Conservation (phyloP, 345 rosid genomes). For the Pistacia atlantica region DNA sequence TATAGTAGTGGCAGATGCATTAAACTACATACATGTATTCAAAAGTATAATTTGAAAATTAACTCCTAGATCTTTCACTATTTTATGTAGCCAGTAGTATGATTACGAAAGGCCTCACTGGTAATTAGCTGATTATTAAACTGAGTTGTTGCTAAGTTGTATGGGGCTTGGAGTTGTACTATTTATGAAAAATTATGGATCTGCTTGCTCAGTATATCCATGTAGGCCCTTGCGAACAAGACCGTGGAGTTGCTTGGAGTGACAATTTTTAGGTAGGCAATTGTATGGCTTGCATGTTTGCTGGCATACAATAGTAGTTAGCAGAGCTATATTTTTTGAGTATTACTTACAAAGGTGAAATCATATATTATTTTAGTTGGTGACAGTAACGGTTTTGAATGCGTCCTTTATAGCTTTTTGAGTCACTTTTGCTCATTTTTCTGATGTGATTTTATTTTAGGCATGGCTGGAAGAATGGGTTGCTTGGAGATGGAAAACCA, state of each 20-base stretch:
- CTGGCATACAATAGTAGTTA: background rate
- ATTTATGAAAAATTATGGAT: background rate
- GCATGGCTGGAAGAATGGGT: conserved; percentile 20
- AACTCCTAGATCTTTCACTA: background rate
- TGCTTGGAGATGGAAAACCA: conserved; percentile 19
- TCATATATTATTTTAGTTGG: no score
- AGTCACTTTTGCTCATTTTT: background rate
- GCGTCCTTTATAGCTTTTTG: background rate
- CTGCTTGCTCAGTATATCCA: background rate
- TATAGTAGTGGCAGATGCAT: no score
- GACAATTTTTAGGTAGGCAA: background rate
- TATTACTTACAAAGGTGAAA: no score
- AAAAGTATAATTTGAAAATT: background rate
- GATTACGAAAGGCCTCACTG: background rate
- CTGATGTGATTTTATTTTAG: conserved; percentile 11
- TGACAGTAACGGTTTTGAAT: background rate
- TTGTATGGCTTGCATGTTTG: background rate
- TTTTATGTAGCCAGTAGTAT: background rate
- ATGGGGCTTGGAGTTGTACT: background rate
- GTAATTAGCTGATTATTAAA: background rate
- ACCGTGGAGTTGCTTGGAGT: background rate
- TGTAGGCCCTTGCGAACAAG: background rate
- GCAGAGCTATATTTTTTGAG: background rate
- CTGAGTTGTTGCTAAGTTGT: background rate
- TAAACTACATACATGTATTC: no score